Evolutionary conservation across 768 basidiomycete genomes (phyloP).

Genomic region (Termitomyces sp.): DNA sequence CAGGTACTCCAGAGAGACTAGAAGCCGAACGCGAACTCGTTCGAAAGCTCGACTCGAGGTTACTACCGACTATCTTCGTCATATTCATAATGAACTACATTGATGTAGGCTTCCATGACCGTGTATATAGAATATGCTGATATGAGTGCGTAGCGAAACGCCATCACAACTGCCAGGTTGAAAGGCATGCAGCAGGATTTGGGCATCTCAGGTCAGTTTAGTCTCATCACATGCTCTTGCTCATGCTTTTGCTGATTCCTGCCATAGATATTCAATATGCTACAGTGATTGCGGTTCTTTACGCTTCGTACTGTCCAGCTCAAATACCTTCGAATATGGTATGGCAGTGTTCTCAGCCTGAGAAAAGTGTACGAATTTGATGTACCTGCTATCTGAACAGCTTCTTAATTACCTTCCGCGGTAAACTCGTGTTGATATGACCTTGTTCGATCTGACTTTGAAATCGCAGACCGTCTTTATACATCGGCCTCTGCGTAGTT

Average conservation of each 20-base stretch:
- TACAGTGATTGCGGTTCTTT: conserved; percentile 46
- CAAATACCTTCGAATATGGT: conserved; percentile 69
- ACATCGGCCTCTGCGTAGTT: conserved; percentile 55
- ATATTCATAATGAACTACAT: conserved; percentile 68
- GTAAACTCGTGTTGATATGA: conserved; percentile 20
- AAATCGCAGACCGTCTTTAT: conserved; percentile 45
- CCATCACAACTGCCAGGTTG: conserved; percentile 43
- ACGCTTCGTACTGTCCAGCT: conserved; percentile 55
- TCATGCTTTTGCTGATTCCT: conserved; percentile 10
- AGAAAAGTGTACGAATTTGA: background rate
- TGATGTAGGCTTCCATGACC: conserved; percentile 34
- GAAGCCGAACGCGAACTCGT: conserved; percentile 40
- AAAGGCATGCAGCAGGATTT: conserved; percentile 47
- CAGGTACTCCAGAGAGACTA: conserved; percentile 24
- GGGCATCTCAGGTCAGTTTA: conserved; percentile 31
- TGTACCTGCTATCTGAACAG: conserved; percentile 19
- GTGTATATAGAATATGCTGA: background rate
- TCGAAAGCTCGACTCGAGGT: conserved; percentile 47
- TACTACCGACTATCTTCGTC: conserved; percentile 51
- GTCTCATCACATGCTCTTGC: background rate
- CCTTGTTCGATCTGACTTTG: background rate
- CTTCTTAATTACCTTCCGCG: conserved; percentile 49
- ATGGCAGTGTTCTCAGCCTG: conserved; percentile 3
- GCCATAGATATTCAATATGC: conserved; percentile 45
- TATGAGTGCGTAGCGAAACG: conserved; percentile 31